A percentile compares a stretch with the other conserved stretches of the same genome.
Conservation (phyloP, 495 filamentous ascomycete species). For the Endocarpon pusillum region DNA sequence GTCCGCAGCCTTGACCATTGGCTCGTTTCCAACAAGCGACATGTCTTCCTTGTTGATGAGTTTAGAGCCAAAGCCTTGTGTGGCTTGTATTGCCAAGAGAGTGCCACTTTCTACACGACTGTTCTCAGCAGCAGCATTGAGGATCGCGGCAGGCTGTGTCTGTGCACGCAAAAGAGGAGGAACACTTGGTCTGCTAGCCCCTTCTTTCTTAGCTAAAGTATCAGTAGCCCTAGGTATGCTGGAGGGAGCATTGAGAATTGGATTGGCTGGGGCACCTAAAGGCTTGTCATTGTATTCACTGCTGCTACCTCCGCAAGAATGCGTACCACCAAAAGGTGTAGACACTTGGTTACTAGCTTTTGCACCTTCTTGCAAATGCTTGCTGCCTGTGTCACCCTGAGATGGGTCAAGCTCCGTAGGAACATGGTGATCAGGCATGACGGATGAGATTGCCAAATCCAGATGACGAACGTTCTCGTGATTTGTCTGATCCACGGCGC, state of each 20-base stretch:
- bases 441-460: slow-evolving; percentile 47
- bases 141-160: slow-evolving; percentile 42
- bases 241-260: slow-evolving; percentile 22
- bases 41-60: neutral
- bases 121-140: neutral
- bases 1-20: slow-evolving; percentile 33
- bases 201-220: slow-evolving; percentile 19
- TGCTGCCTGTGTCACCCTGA: slow-evolving; percentile 3
- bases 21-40: slow-evolving; percentile 6
- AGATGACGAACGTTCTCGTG: slow-evolving; percentile 47
- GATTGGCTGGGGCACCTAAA: slow-evolving; percentile 10
- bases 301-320: no score
- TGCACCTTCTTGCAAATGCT: neutral
- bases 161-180: slow-evolving; percentile 53
- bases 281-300: neutral
- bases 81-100: neutral
- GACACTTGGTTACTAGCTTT: neutral
- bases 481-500: neutral
- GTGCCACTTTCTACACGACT: neutral
- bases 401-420: slow-evolving; percentile 3
- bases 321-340: neutral
- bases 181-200: slow-evolving; percentile 23
- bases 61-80: neutral
- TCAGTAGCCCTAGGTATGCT: slow-evolving; percentile 35
- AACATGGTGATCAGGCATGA: slow-evolving; percentile 15